These are phyloP conservation scores for Fibroporia radiculosa DNA, from an alignment of 768 basidiomycete species.

Conservation along the genomic window DNA sequence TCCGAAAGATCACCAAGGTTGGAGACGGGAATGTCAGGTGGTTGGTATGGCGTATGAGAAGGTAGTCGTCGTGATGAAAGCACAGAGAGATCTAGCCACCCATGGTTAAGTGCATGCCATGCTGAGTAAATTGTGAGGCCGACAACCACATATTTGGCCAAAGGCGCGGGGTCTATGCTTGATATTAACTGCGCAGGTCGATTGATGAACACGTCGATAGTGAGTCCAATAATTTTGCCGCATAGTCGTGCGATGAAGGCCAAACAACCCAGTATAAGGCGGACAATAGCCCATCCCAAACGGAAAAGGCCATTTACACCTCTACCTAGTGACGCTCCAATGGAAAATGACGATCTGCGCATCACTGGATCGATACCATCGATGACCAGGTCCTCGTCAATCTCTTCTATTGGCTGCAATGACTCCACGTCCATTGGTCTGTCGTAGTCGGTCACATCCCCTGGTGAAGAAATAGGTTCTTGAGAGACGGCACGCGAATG, in stretches of 20 bases:
- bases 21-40: constrained; percentile 53
- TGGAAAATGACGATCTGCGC: constrained; percentile 27
- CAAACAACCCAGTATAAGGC: constrained; percentile 14
- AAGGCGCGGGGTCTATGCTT: constrained; percentile 25
- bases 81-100: constrained; percentile 11
- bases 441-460: constrained; percentile 19
- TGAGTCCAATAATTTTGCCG: constrained; percentile 37
- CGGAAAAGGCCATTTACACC: constrained; percentile 31
- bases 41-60: constrained; percentile 32
- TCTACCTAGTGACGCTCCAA: constrained; percentile 39
- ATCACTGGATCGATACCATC: neutral
- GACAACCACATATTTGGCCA: constrained; percentile 37
- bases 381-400: constrained; percentile 38
- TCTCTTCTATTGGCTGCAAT: constrained; percentile 59
- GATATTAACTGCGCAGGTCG: constrained; percentile 38
- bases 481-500: constrained; percentile 23
- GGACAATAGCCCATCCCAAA: constrained; percentile 11
- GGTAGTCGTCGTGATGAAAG: constrained; percentile 23
- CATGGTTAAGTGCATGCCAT: constrained; percentile 33
- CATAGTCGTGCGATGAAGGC: constrained; percentile 12
- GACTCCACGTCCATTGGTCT: constrained; percentile 35
- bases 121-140: constrained; percentile 36
- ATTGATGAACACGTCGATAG: constrained; percentile 38
- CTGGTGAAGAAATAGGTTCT: constrained; percentile 33
- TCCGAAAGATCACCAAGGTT: constrained; percentile 58